A percentile compares a stretch with the other conserved stretches of the same genome.
Conservation (phyloP, 768 basidiomycete genomes). For the Amanita fuliginea region DNA sequence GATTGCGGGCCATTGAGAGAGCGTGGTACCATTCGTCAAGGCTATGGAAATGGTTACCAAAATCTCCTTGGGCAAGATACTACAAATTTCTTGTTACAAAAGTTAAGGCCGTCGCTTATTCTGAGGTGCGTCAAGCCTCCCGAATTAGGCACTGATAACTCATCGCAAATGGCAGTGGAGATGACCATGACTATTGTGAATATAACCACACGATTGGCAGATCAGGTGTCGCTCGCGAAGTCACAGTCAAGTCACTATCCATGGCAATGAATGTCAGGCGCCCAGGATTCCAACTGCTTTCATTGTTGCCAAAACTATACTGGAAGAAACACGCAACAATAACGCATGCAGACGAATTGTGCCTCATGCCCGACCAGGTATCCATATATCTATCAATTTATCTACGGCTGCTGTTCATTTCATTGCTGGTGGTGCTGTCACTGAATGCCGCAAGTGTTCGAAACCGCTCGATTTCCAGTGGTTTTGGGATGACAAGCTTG, state of each 20-base stretch:
- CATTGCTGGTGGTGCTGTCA: constrained; percentile 35
- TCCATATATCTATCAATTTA: constrained; percentile 69
- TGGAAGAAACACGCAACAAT: constrained; percentile 12
- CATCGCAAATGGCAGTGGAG: constrained; percentile 43
- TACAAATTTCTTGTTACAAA: constrained; percentile 54
- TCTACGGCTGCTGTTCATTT: constrained; percentile 53
- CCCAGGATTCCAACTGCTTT: constrained; percentile 87
- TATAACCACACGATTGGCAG: constrained; percentile 34
- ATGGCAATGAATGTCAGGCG: constrained; percentile 78
- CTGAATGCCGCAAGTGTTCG: constrained; percentile 13
- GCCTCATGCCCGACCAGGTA: constrained; percentile 78
- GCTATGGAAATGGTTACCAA: constrained; percentile 73
- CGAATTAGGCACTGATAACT: neutral
- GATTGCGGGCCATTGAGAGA: constrained; percentile 75
- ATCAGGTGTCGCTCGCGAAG: constrained; percentile 41
- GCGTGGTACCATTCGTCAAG: constrained; percentile 59
- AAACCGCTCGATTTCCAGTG: constrained; percentile 1
- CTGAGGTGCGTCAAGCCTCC: constrained; percentile 46
- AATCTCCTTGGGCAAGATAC: constrained; percentile 67
- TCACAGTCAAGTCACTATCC: constrained; percentile 84
- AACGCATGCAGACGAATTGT: constrained; percentile 45
- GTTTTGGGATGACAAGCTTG: no score
- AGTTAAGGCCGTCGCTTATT: constrained; percentile 52
- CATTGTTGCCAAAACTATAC: constrained; percentile 27
- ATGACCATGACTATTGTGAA: constrained; percentile 95